Evolutionary conservation across 352 stramenopile genomes (phyloP), one percentile per base, ranked within the genome.

Genomic region (Phytopythium litorale): DNA sequence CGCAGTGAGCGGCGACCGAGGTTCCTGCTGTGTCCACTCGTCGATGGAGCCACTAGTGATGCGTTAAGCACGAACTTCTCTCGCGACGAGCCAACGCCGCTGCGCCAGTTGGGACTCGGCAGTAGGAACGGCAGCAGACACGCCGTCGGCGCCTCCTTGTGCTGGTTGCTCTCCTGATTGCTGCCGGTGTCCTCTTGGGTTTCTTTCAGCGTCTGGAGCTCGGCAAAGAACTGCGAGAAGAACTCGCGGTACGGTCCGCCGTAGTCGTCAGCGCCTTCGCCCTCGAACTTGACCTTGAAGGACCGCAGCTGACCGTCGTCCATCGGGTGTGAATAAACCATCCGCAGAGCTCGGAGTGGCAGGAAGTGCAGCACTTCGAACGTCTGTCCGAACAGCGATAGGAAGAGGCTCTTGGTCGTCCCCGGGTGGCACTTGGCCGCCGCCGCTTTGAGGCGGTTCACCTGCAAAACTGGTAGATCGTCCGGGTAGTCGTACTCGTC

Each of bases 261-360:
- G 51, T 98, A 98, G 72, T 98, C 94, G 65, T 98, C 91, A 1
- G 97, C 92, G 8, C 92, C 93, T 71, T 98, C 94, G 23, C 94
- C 94, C 65, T 97, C 90, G 55, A 98, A 98, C 64, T 97, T 97
- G 19, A 98, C 90, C 55, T 97, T 97, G 75, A 98, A 98, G 25
- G 71, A 89, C 18, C 91, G 77, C n/a, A 89, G 59, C 56, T 97
- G 91, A 0, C 87, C 88, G 55, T 97, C 90, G 67, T 97, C 91
- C 91, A 97, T 97, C 7, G 89, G 91, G 55, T 97, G 91, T 1
- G 84, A 94, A 63, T 97, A 97, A 3, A 89, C 83, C 78, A 97
- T 97, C 0, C 91, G 88, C 48, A 96, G 60, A 5, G 72, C 80
- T 16, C 75, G 70, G 0, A 92, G 56, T 8, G 85, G 79, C 25